Base-by-base conservation (phyloP, 192 early-diverging fungal genomes). In the Phycomyces blakesleeanus region DNA sequence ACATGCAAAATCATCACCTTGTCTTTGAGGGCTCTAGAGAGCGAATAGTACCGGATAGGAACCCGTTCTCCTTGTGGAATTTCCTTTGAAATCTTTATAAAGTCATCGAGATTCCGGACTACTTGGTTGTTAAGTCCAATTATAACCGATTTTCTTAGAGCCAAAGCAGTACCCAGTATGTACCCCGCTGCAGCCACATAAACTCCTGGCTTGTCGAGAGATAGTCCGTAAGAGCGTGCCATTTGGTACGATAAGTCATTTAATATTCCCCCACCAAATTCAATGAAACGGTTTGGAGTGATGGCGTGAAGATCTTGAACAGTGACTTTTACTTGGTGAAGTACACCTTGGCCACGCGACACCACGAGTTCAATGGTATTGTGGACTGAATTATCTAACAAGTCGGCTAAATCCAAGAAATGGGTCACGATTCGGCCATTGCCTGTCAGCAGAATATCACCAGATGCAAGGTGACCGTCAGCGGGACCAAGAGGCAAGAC, bases 251-350 rank as follows among this genome's bases (percentile, higher is more conserved):
- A 87, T 15, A 92, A 64, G 51, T 89, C 79, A 67, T 90, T 78
- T 27, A 91, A 66, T 38, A 87, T 84, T 18, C 81, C 88, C 37
- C 92, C 93, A 50, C 95, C 94, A 50, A 93, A 81, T 60, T 93
- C 87, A 12, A 98, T 81, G 67, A 85, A 92, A 12, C 87, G 80
- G 57, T 91, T 82, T 0, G 94, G 93, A 8, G 93, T 92, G 25
- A 92, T 81, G 0, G 73, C 68, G 65, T 89, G 87, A 57, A 92
- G 70, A 63, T 92, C 85, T 72, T 92, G 82, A 1, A 90, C 86
- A 5, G 51, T 29, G 15, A 82, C 53, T 15, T 72, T 64, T 25
- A 83, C 39, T 3, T 74, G 61, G 8, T 68, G 27, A 6, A 76
- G 26, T 10, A 69, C 40, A 37, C 74, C 61, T 16, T 76, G 73